phyloP scores from a whole-genome alignment of 441 rosid genomes.

The Populus hybrid region DNA sequence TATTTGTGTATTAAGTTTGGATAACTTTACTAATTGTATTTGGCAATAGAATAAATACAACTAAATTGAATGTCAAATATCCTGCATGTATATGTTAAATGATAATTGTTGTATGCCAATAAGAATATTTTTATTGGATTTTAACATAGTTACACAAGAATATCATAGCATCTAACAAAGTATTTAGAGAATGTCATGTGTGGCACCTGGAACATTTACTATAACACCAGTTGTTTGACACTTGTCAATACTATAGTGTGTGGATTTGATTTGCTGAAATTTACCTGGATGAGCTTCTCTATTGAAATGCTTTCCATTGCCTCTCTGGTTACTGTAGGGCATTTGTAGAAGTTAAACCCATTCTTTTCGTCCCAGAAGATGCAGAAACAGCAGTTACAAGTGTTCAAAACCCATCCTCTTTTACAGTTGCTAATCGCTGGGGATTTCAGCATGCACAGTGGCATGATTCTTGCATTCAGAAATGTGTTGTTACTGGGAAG shows the following conservation, averaged over 20 bases:
- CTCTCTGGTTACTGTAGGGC: slow-evolving; percentile 51
- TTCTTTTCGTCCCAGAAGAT: slow-evolving; percentile 54
- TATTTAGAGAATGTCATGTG: not conserved
- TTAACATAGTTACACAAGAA: not conserved
- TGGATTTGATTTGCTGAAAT: not conserved
- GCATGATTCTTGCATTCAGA: slow-evolving; percentile 76
- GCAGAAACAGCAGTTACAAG: slow-evolving; percentile 29
- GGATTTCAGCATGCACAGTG: slow-evolving; percentile 66
- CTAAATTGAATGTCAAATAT: not conserved
- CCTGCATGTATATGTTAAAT: not conserved
- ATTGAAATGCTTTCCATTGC: not conserved
- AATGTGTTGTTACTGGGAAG: slow-evolving; percentile 59
- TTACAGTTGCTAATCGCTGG: slow-evolving; percentile 32
- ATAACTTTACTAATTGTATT: not conserved
- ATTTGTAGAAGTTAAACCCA: slow-evolving; percentile 85
- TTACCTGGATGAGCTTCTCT: not conserved
- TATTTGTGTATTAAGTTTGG: not conserved
- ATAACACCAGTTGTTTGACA: not conserved
- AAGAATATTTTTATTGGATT: not conserved
- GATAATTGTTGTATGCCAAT: not conserved
- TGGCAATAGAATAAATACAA: not conserved
- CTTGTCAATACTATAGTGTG: not conserved
- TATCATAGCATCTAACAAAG: not conserved
- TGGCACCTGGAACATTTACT: not conserved
- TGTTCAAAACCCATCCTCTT: slow-evolving; percentile 22